Evolutionary conservation across 805 yeast species (phyloP).

Genomic region (Spathaspora sp.): DNA sequence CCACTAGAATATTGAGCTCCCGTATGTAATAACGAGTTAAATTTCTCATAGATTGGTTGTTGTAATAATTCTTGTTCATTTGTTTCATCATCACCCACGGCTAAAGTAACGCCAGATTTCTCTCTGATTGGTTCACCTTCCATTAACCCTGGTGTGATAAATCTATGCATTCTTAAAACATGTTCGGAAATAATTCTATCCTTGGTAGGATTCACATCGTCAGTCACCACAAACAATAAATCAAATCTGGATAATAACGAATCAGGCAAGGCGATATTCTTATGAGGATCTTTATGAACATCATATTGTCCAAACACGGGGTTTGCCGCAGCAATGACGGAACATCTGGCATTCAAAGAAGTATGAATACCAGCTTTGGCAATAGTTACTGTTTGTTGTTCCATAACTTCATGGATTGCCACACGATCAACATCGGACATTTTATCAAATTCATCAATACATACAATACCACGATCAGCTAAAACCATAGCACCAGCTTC

Average conservation of each 20-base stretch:
- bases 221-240: constrained; percentile 91
- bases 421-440: constrained; percentile 97
- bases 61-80: constrained; percentile 42
- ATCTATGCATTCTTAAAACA: constrained; percentile 90
- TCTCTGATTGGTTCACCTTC: constrained; percentile 96
- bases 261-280: constrained; percentile 95
- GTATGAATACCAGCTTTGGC: constrained; percentile 99
- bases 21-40: constrained; percentile 76
- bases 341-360: constrained; percentile 91
- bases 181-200: constrained; percentile 92
- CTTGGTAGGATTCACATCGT: constrained; percentile 80
- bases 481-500: constrained; percentile 99
- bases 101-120: constrained; percentile 60
- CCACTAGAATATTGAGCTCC: constrained; percentile 45
- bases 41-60: constrained; percentile 77
- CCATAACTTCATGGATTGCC: constrained; percentile 99
- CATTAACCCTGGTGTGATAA: constrained; percentile 76
- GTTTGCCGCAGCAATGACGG: constrained; percentile 96
- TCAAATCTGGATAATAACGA: constrained; percentile 96
- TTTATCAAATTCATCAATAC: constrained; percentile 98
- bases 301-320: constrained; percentile 97
- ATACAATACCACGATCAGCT: constrained; percentile 95
- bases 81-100: constrained; percentile 66
- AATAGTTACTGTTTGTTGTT: constrained; percentile 96
- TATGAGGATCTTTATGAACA: constrained; percentile 92